Conservation (phyloP, 1,284 basidiomycete species). For the Fomitopsis palustris region DNA sequence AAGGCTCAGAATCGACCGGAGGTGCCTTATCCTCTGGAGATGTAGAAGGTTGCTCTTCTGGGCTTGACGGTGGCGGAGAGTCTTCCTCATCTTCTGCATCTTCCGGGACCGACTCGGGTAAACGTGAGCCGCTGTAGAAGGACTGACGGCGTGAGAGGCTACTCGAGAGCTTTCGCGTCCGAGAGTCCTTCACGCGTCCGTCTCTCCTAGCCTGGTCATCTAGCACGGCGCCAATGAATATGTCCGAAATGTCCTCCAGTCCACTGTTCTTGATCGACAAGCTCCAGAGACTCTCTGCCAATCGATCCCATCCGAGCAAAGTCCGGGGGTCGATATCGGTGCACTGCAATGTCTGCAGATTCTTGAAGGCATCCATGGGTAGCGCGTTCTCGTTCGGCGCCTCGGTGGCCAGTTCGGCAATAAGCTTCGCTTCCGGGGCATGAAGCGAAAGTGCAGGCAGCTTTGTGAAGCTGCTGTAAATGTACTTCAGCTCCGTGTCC, state of each 20-base stretch:
- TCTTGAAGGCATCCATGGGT: conserved; percentile 84
- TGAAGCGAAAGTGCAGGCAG: conserved; percentile 72
- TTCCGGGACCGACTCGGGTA: conserved; percentile 61
- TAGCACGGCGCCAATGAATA: conserved; percentile 74
- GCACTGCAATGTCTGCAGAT: conserved; percentile 70
- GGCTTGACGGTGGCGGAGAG: not conserved
- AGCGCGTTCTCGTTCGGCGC: conserved; percentile 73
- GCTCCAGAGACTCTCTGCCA: conserved; percentile 69
- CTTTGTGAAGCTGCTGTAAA: conserved; percentile 87
- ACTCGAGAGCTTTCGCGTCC: conserved; percentile 41
- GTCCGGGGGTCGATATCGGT: conserved; percentile 80
- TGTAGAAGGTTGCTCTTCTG: not conserved
- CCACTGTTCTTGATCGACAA: conserved; percentile 77
- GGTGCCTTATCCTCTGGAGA: not conserved
- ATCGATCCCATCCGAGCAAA: conserved; percentile 82
- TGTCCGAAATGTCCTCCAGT: conserved; percentile 77
- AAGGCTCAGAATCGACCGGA: conserved; percentile 10
- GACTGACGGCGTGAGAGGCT: conserved; percentile 42
- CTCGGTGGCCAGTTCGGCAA: conserved; percentile 70
- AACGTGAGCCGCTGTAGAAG: conserved; percentile 43
- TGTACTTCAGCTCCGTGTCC: conserved; percentile 77
- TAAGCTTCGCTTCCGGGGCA: conserved; percentile 57
- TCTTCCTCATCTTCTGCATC: conserved; percentile 39
- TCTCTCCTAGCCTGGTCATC: conserved; percentile 68
- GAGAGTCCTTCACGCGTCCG: conserved; percentile 46